Evolutionary conservation across 163 green algal genomes (phyloP), one percentile per base, ranked within the genome.

Genomic region (Scenedesmus sp.): DNA sequence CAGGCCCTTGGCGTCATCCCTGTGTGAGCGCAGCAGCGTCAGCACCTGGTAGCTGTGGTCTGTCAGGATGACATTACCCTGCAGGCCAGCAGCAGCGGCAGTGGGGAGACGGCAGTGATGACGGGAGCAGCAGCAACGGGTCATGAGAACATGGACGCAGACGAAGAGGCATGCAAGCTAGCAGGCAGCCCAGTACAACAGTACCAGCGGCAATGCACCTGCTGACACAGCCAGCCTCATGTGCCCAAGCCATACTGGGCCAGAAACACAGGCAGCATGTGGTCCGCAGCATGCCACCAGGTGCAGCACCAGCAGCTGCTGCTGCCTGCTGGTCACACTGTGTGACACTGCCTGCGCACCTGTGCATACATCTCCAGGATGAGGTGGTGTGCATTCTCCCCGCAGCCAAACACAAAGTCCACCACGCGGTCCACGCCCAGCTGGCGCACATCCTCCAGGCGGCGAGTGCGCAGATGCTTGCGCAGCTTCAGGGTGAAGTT

Each of bases 401-500:
- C 98, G 24, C 80, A 93, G 44, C 97, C 97, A 95, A 99, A 99
- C 35, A 96, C 95, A 81, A 99, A 97, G 89, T 99, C 96, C 53
- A 99, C 95, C 49, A 99, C 95, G 73, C 98, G 94, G 93, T 99
- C 98, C 37, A 98, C 94, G 18, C 98, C 98, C 79, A 99, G 95
- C 96, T 99, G 98, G 40, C 93, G 89, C 12, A 99, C 95, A 78
- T 95, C 93, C 86, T 98, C 96, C 40, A 99, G 92, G 24, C 98
- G 94, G 33, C 96, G 94, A 0, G 95, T 96, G 61, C 98, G 95
- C 81, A 99, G 94, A 94, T 99, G 98, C 95, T 99, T 99, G 68
- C 98, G 96, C 90, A 99, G 94, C 95, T 99, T 99, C 24, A 99
- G 93, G 0, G 94, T 97, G 93, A 99, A 99, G 87, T 98, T 98